phyloP scores from a whole-genome alignment of 2,329 filamentous ascomycete species.

The Parasarocladium wereldwijsianum region DNA sequence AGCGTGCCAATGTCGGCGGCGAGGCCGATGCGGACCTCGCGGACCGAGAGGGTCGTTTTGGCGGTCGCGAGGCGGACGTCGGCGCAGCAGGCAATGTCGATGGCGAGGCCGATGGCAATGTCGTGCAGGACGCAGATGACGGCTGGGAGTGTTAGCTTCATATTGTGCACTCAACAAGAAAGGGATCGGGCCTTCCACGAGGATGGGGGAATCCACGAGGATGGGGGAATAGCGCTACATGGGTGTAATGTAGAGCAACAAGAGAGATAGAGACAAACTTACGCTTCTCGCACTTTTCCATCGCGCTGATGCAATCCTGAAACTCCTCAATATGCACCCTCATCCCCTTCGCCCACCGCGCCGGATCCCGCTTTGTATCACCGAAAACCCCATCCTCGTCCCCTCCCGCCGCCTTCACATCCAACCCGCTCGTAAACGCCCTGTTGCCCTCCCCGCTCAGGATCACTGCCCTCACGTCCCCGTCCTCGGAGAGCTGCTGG shows the following conservation, averaged over 20 bases:
- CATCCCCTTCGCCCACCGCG: slow-evolving; percentile 46
- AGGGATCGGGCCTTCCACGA: too few species aligned
- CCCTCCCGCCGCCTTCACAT: slow-evolving; percentile 56
- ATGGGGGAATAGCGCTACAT: too few species aligned
- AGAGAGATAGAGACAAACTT: slow-evolving; percentile 15
- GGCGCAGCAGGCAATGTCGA: slow-evolving; percentile 56
- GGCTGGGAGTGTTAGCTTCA: too few species aligned
- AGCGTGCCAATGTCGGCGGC: slow-evolving; percentile 70
- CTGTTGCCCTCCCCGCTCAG: slow-evolving; percentile 68
- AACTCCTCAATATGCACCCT: slow-evolving; percentile 63
- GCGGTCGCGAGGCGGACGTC: slow-evolving; percentile 54
- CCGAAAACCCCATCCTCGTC: slow-evolving; percentile 31
- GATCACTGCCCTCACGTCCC: slow-evolving; percentile 61
- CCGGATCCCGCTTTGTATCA: slow-evolving; percentile 34
- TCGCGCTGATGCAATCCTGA: slow-evolving; percentile 58
- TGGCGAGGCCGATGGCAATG: slow-evolving; percentile 60
- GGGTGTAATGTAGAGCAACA: background rate
- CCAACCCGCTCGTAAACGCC: slow-evolving; percentile 76
- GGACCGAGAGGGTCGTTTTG: slow-evolving; percentile 52
- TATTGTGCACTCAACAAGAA: too few species aligned
- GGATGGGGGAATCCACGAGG: too few species aligned
- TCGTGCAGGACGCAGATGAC: slow-evolving; percentile 75
- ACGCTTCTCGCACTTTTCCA: slow-evolving; percentile 86
- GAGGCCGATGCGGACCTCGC: slow-evolving; percentile 71
- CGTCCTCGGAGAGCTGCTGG: slow-evolving; percentile 52